Evolutionary conservation across 2,329 filamentous ascomycete species (phyloP).

Genomic region (Celoporthe dispersa): DNA sequence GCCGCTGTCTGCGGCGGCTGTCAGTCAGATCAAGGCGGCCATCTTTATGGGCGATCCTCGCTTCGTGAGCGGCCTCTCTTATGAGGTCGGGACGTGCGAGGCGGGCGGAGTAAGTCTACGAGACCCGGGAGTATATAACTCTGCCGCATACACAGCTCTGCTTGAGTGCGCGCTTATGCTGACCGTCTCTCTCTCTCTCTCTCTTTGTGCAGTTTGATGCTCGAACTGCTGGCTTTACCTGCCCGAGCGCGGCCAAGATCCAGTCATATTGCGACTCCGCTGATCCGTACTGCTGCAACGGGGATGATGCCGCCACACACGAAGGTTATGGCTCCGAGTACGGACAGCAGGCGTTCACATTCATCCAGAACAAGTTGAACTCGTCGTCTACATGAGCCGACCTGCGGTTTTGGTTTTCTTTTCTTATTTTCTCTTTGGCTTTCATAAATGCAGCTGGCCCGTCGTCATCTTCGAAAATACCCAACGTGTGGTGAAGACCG

Average conservation of each 20-base stretch:
- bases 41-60: slow-evolving; percentile 68
- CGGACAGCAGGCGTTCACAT: slow-evolving; percentile 57
- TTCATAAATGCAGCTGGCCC: not conserved
- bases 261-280: slow-evolving; percentile 63
- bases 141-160: not conserved
- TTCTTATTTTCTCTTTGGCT: too few relatives aligned
- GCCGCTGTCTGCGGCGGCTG: slow-evolving; percentile 50
- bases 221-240: slow-evolving; percentile 57
- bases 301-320: slow-evolving; percentile 57
- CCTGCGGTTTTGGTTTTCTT: not conserved
- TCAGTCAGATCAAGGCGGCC: slow-evolving; percentile 61
- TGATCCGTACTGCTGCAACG: slow-evolving; percentile 67
- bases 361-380: slow-evolving; percentile 56
- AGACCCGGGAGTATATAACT: too few relatives aligned
- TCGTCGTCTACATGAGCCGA: not conserved
- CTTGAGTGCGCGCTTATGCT: too few relatives aligned
- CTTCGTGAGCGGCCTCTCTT: slow-evolving; percentile 57
- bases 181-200: not conserved
- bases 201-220: slow-evolving; percentile 54
- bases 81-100: slow-evolving; percentile 64
- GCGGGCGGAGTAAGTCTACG: slow-evolving; percentile 58
- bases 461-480: too few relatives aligned
- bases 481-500: too few relatives aligned
- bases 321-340: slow-evolving; percentile 62
- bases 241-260: slow-evolving; percentile 57